Evolutionary conservation across 2,329 filamentous ascomycete species (phyloP).

Genomic region (Chaetothyriales sp.): DNA sequence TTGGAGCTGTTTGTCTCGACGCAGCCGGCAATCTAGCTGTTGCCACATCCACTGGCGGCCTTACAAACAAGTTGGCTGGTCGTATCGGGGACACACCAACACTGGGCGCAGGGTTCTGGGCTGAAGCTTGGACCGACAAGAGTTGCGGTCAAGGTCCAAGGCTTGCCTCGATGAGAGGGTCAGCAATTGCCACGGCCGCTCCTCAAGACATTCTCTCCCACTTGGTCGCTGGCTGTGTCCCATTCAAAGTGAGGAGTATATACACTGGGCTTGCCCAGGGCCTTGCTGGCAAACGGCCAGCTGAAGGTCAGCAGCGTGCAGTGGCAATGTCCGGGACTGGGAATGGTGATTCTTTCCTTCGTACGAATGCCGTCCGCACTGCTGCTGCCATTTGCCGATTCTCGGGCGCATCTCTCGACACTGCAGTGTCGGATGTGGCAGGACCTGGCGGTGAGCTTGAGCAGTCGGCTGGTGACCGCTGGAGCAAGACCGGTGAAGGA

Average conservation of each 20-base stretch:
- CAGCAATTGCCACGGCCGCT: background rate
- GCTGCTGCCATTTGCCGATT: conserved; percentile 61
- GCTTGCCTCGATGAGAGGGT: background rate
- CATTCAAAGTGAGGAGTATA: background rate
- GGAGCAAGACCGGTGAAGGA: conserved; percentile 62
- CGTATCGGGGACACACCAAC: conserved; percentile 77
- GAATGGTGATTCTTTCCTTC: conserved; percentile 78
- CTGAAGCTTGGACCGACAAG: conserved; percentile 37
- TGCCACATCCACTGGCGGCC: conserved; percentile 55
- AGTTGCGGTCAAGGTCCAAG: background rate
- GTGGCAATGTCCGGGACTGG: conserved; percentile 57
- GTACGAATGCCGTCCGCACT: conserved; percentile 56
- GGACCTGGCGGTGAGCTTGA: conserved; percentile 63
- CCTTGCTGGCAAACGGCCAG: background rate
- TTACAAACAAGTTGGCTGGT: conserved; percentile 81
- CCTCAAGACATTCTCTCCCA: background rate
- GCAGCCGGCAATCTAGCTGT: conserved; percentile 57
- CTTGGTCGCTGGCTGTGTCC: background rate
- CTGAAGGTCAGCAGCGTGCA: background rate
- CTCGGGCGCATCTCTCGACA: conserved; percentile 36
- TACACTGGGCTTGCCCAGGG: background rate
- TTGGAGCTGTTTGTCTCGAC: conserved; percentile 71
- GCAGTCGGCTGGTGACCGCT: conserved; percentile 58
- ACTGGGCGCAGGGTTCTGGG: conserved; percentile 77
- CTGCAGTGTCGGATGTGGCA: conserved; percentile 51